Base-by-base conservation (phyloP, 768 basidiomycete genomes). In the Asterophora lycoperdoides region DNA sequence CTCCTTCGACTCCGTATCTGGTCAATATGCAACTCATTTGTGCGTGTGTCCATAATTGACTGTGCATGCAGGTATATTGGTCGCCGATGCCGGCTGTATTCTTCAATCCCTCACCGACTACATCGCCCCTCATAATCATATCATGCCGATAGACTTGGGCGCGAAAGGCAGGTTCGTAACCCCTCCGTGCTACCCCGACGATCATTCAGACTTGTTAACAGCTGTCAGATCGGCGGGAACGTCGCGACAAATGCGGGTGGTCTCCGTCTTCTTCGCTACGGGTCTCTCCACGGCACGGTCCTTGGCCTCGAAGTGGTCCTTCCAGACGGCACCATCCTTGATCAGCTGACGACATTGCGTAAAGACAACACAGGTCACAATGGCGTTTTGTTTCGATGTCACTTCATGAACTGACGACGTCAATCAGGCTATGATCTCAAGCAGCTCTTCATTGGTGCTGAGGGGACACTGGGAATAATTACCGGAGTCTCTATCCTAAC, bases 141-240 rank as follows among this genome's bases (percentile, higher is more conserved):
- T 97, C 64, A 93, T 98, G 86, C 96, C 96, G 11, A 77, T 96
- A 30, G 94, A 97, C 64, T 74, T 97, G 8, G 94, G 93, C 36
- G 93, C 94, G 26, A 97, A 97, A 70, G 94, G 94, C 65, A 94
- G 91, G 90, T 88, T 38, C n/a, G 28, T 52, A 9, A 11, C 44
- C 11, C 44, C 9, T 37, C 37, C 15, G 15, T 44, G 42, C 29
- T 48, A 36, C 43, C 11, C 28, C 1, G 38, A 8, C 28, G 44
- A 8, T 39, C 36, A 44, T 47, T 37, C 20, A 51, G 32, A 47
- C 40, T 46, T 33, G 30, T 5, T 28, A 49, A 29, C 63, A 90
- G 90, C 59, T 99, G 96, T 74, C 95, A 98, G 61, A 94, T 99
- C 55, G 96, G 95, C 41, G 96, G 96, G 29, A 97, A 98, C 65